Evolutionary conservation across 208 protist genomes (phyloP).

Genomic region (Endotrypanum monterogeii): DNA sequence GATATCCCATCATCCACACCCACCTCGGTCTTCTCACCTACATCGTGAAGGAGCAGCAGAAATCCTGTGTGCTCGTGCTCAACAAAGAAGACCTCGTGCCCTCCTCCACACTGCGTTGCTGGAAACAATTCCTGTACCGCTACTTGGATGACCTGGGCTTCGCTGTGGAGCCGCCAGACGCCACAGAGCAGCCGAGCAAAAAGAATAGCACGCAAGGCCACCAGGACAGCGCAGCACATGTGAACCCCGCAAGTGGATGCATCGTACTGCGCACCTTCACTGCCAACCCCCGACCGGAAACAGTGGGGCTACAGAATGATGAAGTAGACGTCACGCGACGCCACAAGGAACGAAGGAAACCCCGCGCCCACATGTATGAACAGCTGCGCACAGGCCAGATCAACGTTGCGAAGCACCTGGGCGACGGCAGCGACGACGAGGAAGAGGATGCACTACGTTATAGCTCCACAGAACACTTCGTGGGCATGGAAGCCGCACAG

Average conservation of each 20-base stretch:
- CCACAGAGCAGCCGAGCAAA: background rate
- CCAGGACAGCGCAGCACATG: background rate
- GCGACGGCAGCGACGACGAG: conserved; percentile 21
- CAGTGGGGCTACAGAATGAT: conserved; percentile 41
- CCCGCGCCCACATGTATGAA: conserved; percentile 73
- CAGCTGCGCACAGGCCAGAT: conserved; percentile 69
- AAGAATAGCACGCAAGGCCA: background rate
- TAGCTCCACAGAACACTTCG: conserved; percentile 61
- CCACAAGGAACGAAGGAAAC: conserved; percentile 55
- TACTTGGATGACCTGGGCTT: conserved; percentile 66
- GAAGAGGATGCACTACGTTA: conserved; percentile 43
- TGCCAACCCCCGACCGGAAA: conserved; percentile 58
- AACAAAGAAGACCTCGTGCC: conserved; percentile 96
- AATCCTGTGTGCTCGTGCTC: conserved; percentile 94
- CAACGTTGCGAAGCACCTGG: conserved; percentile 21
- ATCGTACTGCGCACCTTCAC: conserved; percentile 84
- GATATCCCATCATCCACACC: conserved; percentile 96
- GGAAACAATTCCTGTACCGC: conserved; percentile 65
- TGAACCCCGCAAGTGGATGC: background rate
- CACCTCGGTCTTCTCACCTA: conserved; percentile 92
- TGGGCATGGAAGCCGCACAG: conserved; percentile 73
- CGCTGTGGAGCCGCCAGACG: conserved; percentile 19
- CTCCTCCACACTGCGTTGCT: conserved; percentile 48
- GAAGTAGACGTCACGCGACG: conserved; percentile 40
- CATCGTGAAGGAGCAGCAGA: conserved; percentile 75